Percentiles rank a stretch among this genome's conserved stretches.
Conservation (phyloP, 2,329 filamentous ascomycete species). For the Xylariaceae sp. region DNA sequence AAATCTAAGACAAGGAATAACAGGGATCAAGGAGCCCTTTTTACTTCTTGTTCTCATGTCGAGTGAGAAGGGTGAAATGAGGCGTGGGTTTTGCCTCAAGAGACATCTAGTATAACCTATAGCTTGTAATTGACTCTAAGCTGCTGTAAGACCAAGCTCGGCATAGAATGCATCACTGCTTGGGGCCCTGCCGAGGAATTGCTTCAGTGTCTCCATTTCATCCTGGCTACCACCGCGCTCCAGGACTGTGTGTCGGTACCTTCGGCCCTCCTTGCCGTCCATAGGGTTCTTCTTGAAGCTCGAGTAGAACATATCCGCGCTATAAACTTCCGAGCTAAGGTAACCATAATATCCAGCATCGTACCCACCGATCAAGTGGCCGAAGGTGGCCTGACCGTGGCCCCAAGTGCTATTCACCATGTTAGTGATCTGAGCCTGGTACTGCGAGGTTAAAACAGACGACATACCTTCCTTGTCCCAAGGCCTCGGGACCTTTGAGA, state of each 20-base stretch:
- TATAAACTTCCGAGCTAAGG: constrained; percentile 73
- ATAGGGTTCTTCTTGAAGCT: constrained; percentile 77
- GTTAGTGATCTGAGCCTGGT: constrained; percentile 21
- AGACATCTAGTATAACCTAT: too few relatives aligned
- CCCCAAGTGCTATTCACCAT: constrained; percentile 65
- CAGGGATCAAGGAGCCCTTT: too few relatives aligned
- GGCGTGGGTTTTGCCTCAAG: too few relatives aligned
- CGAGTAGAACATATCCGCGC: constrained; percentile 79
- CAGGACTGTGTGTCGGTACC: constrained; percentile 74
- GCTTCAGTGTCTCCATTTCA: constrained; percentile 74
- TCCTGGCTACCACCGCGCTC: constrained; percentile 75
- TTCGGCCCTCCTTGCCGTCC: constrained; percentile 66
- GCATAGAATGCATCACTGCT: constrained; percentile 76
- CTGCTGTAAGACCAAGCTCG: constrained; percentile 56
- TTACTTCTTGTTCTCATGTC: too few relatives aligned
- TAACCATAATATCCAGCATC: constrained; percentile 82
- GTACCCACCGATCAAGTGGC: constrained; percentile 79
- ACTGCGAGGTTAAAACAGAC: not conserved
- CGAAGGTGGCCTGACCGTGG: constrained; percentile 74
- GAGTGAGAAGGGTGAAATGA: too few relatives aligned
- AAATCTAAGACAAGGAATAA: too few relatives aligned
- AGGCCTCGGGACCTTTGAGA: constrained; percentile 67
- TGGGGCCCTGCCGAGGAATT: constrained; percentile 73
- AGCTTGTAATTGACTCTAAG: not conserved
- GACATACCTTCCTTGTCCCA: constrained; percentile 51